These are phyloP conservation scores for Citrus mangshanensis DNA, from an alignment of 345 rosid genomes.

Conservation along the genomic window DNA sequence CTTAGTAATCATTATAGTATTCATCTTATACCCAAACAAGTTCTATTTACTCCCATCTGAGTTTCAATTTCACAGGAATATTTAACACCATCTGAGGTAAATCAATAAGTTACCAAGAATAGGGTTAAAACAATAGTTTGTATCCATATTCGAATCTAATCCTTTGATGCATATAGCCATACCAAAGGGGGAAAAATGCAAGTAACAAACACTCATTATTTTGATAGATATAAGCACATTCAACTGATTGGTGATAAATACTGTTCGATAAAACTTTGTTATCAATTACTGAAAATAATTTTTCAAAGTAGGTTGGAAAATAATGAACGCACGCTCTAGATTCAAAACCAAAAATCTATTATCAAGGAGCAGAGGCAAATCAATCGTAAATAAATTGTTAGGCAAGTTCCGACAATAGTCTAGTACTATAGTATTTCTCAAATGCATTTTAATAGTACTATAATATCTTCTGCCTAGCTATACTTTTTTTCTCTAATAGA, in stretches of 20 bases:
- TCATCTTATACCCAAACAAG: no score
- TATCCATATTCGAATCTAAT: background rate
- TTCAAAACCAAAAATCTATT: background rate
- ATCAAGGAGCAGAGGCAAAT: background rate
- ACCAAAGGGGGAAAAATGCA: background rate
- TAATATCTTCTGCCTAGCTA: no score
- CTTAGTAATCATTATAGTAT: no score
- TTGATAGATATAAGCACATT: background rate
- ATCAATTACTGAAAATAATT: background rate
- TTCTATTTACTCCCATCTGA: no score
- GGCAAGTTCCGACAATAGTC: background rate
- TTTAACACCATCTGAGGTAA: no score
- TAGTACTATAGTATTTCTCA: background rate
- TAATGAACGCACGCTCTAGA: background rate
- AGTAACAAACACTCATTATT: background rate
- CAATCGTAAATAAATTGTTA: background rate
- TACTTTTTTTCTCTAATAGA: no score
- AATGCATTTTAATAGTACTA: background rate
- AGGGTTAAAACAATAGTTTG: background rate
- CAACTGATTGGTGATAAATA: background rate
- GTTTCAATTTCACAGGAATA: no score
- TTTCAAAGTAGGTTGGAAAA: background rate
- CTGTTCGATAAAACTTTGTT: background rate
- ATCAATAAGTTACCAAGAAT: background rate
- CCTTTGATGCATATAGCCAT: background rate